A percentile compares a stretch with the other conserved stretches of the same genome.
Evolutionary conservation across 2,329 filamentous ascomycete genomes (phyloP).

Genomic region (Aschersonia sp.): DNA sequence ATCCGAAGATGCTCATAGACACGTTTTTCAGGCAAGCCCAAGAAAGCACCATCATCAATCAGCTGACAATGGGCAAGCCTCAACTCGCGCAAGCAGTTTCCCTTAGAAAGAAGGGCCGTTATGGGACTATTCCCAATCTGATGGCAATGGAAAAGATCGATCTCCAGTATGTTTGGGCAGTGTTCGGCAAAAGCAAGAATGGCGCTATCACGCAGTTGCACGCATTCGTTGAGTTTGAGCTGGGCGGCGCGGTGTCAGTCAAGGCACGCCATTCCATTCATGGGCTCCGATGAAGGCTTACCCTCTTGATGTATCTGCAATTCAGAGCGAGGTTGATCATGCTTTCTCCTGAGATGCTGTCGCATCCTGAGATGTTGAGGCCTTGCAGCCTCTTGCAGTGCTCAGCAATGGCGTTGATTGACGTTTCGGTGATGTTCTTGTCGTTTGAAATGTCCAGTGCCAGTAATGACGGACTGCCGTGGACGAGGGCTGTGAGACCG

Average conservation of each 20-base stretch:
- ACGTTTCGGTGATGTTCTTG: slow-evolving; percentile 69
- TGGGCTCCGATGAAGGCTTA: slow-evolving; percentile 18
- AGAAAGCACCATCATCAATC: slow-evolving; percentile 78
- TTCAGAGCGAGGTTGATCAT: slow-evolving; percentile 65
- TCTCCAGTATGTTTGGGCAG: slow-evolving; percentile 88
- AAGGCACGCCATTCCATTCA: too few relatives aligned
- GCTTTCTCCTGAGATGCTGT: slow-evolving; percentile 72
- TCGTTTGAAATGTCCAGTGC: slow-evolving; percentile 83
- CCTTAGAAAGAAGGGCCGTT: slow-evolving; percentile 62
- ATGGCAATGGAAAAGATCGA: slow-evolving; percentile 79
- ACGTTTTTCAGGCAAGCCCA: slow-evolving; percentile 53
- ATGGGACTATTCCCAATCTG: slow-evolving; percentile 73
- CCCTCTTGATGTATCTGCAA: slow-evolving; percentile 77
- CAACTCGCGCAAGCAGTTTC: slow-evolving; percentile 76
- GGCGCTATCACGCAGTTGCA: slow-evolving; percentile 68
- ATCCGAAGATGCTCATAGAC: slow-evolving; percentile 78
- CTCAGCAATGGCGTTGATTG: slow-evolving; percentile 61
- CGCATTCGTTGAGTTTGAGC: slow-evolving; percentile 89
- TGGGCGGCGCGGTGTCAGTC: slow-evolving; percentile 16
- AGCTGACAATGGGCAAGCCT: slow-evolving; percentile 73
- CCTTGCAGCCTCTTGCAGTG: slow-evolving; percentile 81
- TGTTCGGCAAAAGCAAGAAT: slow-evolving; percentile 76
- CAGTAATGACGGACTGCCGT: slow-evolving; percentile 66
- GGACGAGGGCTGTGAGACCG: slow-evolving; percentile 65
- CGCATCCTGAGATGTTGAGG: slow-evolving; percentile 80